Percentiles rank a stretch among this genome's conserved stretches.
Conservation (phyloP, 305 asterid genomes). For the Ruellia speciosa region DNA sequence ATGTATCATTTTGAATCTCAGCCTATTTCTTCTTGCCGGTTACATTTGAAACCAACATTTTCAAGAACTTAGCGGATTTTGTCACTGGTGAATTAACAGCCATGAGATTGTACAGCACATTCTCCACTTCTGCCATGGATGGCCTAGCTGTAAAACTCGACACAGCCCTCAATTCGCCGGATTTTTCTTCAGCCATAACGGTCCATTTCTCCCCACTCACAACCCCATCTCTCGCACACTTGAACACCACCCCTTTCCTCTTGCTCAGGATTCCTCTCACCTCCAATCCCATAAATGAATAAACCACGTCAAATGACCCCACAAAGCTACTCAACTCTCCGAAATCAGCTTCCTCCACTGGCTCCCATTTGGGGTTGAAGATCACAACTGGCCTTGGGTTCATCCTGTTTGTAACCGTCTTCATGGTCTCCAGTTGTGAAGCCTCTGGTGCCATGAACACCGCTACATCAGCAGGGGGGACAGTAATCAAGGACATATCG, state of each 20-base stretch:
- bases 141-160: constrained; percentile 52
- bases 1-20: neutral
- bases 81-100: constrained; percentile 79
- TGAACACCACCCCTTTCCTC: constrained; percentile 74
- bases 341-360: constrained; percentile 59
- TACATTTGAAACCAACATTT: constrained; percentile 48
- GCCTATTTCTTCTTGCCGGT: constrained; percentile 32
- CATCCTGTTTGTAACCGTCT: constrained; percentile 37
- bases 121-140: constrained; percentile 56
- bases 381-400: constrained; percentile 69
- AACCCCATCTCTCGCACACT: constrained; percentile 63
- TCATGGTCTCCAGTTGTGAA: constrained; percentile 43
- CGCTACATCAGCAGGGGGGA: constrained; percentile 44
- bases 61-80: constrained; percentile 57
- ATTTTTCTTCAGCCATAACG: constrained; percentile 73
- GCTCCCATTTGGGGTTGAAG: constrained; percentile 76
- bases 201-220: constrained; percentile 78
- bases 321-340: constrained; percentile 49
- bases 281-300: constrained; percentile 81
- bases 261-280: constrained; percentile 67
- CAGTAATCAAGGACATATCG: constrained; percentile 32
- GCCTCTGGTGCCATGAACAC: constrained; percentile 57
- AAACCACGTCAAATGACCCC: constrained; percentile 73
- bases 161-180: constrained; percentile 52
- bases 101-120: constrained; percentile 69